Percentiles rank a stretch among this genome's conserved stretches.
Conservation (phyloP, 2,329 filamentous ascomycete species). For the Beauveria sp. region DNA sequence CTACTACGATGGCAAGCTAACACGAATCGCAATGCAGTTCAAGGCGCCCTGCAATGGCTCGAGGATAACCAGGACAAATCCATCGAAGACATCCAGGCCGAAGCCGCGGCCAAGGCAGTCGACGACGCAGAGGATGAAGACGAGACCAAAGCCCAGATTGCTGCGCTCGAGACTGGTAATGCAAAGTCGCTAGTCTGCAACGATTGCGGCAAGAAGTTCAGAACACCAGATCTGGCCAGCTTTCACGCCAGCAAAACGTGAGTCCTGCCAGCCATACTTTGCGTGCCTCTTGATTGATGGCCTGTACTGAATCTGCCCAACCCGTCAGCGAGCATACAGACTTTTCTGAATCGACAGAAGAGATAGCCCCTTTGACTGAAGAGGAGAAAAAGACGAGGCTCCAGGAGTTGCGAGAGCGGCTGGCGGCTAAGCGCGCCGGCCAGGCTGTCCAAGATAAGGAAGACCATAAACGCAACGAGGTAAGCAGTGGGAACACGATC, state of each 20-base stretch:
- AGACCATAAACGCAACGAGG: constrained; percentile 79
- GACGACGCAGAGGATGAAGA: constrained; percentile 41
- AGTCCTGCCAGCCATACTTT: constrained; percentile 19
- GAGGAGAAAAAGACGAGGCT: constrained; percentile 83
- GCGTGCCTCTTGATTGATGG: neutral
- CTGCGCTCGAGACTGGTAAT: constrained; percentile 57
- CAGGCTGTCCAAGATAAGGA: constrained; percentile 68
- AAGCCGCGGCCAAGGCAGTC: constrained; percentile 26
- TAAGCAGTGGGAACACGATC: constrained; percentile 24
- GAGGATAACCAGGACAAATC: constrained; percentile 85
- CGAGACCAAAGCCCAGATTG: constrained; percentile 47
- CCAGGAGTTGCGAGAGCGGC: constrained; percentile 62
- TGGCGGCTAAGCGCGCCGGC: constrained; percentile 63
- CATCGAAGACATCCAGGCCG: constrained; percentile 67
- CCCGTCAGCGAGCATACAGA: constrained; percentile 65
- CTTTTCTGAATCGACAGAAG: constrained; percentile 89
- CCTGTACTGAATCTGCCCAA: neutral
- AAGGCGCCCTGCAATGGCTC: constrained; percentile 89
- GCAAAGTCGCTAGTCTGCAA: constrained; percentile 86
- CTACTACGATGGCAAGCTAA: neutral
- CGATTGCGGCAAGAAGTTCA: constrained; percentile 88
- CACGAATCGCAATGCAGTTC: constrained; percentile 46
- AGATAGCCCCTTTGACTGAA: constrained; percentile 82
- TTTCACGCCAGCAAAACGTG: constrained; percentile 86
- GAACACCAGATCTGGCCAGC: constrained; percentile 71